Base-by-base conservation (phyloP, 306 rosid genomes). In the Dicorynia guianensis region DNA sequence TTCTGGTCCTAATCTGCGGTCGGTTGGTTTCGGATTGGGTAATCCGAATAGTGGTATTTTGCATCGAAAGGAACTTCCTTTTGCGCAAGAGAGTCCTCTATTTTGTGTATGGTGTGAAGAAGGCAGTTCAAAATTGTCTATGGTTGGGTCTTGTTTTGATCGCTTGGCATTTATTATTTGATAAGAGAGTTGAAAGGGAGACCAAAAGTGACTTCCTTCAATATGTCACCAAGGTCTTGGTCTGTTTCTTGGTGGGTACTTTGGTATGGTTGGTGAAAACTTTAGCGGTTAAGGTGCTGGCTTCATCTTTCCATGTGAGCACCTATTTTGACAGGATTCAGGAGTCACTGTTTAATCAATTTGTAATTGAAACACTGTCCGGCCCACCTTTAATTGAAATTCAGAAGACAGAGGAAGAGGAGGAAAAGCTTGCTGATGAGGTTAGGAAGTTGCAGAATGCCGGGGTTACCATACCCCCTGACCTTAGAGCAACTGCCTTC, bases 281-380 rank as follows among this genome's bases (percentile, higher is more conserved):
- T 18, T 81, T 93, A 17, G 10, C 80, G 62, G 97, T 93, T 8
- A 93, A 93, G 84, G 93, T 91, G 11, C 50, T 93, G 11, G 98
- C 98, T 33, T 93, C 97, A 6, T 87, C 93, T 11, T 93, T 91
- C 81, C 98, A 93, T 63, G 96, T 93, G 0, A 89, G 90, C 42
- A 89, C 97, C 0, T 93, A 87, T 61, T 93, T 93, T 58, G 97
- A 93, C 84, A 82, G 97, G 76, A 93, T 93, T 82, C 97, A 89
- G 64, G 98, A 93, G 33, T 79, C 97, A 0, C 78, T 93, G 63
- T 93, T 93, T 63, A 87, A 87, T 64, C 98, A 93, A 72, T 93
- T 80, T 68, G 91, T 93, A 46, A 91, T 91, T 3, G 96, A 93
- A 76, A 87, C 89, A 4, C 86, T 88, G 9, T 85, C 89, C 0